Evolutionary conservation across 768 basidiomycete genomes (phyloP), one percentile per base, ranked within the genome.

Genomic region (Boletus edulis): DNA sequence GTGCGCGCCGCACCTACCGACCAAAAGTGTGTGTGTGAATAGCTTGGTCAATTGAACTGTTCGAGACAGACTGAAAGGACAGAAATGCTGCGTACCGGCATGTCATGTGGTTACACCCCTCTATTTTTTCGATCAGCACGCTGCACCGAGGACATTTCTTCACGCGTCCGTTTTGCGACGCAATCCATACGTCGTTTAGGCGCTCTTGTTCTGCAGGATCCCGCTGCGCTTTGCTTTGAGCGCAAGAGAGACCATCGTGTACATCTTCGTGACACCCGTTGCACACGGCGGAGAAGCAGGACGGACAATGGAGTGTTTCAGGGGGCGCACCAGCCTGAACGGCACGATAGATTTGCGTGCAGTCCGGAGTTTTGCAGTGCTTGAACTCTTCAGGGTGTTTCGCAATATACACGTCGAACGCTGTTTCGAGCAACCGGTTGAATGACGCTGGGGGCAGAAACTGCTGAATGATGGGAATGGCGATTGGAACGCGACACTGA

Each of bases 91-190:
- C 67, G 15, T 50, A 69, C 68, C 40, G 72, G 69, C 90, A 92
- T 15, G 78, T 82, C 77, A 92, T 83, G 68, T 92, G 90, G 68
- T 91, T 87, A 64, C 90, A 92, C 1, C 90, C 90, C 51, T 82
- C 85, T 15, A 69, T 61, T 46, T 85, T 83, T 71, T 91, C 87
- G 55, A 92, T 90, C 15, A 76, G 75, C 17, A 83, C 78, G 43
- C 77, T 77, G 68, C 90, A 92, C 3, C 76, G 77, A 0, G 90
- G 90, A 60, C 90, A 92, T 32, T 76, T 75, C 71, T 89, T 89
- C 47, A 90, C 86, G 54, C 84, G 59, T 22, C 67, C 68, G 0
- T 53, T 81, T 62, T 87, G 81, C 20, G 70, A 66, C 49, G 68
- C 72, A 49, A 79, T 79, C 90, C 90, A 92, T 45, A 31, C 57